Base-by-base conservation (phyloP, 2,329 filamentous ascomycete species). In the Ilyonectria destructans region DNA sequence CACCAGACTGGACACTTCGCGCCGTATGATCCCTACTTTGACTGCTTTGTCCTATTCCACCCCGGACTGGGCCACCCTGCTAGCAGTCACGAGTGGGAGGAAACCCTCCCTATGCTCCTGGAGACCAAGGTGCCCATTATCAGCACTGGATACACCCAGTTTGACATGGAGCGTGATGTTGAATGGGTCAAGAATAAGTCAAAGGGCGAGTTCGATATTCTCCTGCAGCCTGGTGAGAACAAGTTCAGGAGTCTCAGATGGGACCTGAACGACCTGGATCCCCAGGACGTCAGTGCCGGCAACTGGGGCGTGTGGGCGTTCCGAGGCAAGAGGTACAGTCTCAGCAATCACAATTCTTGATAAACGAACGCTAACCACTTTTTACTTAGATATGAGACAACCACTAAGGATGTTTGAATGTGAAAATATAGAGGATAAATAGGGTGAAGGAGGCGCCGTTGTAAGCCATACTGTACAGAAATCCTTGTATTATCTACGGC, bases 281-380 rank as follows among this genome's bases (percentile, higher is more conserved):
- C 96, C 7, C 93, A 97, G 78, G 96, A 98, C 81, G 86, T 98
- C 70, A 97, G 92, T 75, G 97, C 94, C 77, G 96, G 96, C 62
- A 99, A 99, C 82, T 99, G 95, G 94, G 96, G 96, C 12, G 86
- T 97, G 2, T 99, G 97, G 94, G 95, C 92, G 15, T 99, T 99
- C 85, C 90, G 96, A 83, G 96, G 96, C 75, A 99, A 99, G 90
- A 92, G 96, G 90, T 98, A 89, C 55, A 68, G 40, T 67, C 75
- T 89, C 63, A 29, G 43, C 51, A n/a, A 49, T 60, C 8, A n/a
- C 74, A 88, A 54, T 21, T 29, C 33, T 15, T 51, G 45, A 31
- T 37, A 10, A n/a, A 29, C 31, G 46, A 46, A 48, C 43, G 58
- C 57, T 67, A 61, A 68, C 33, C 29, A 35, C 17, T 52, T 31